These are phyloP conservation scores for Plantago rigida DNA, from an alignment of 305 asterid species.

Conservation along the genomic window DNA sequence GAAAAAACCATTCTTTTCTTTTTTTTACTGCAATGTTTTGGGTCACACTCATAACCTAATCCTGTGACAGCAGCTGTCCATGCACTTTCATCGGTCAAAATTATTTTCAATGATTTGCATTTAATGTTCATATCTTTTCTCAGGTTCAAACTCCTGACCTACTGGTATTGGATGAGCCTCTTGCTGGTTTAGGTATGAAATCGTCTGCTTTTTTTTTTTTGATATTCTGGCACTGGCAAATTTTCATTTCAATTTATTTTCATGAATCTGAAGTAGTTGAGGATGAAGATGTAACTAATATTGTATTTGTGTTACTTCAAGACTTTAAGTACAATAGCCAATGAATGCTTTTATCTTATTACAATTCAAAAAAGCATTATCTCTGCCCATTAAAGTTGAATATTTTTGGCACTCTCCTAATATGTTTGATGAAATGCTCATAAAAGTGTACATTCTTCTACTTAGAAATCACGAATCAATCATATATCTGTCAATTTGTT, in stretches of 20 bases:
- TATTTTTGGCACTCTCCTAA: neutral
- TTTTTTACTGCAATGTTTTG: slow-evolving; percentile 6
- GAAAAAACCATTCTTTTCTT: slow-evolving; percentile 3
- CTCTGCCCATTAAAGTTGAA: slow-evolving; percentile 2
- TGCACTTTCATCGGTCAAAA: slow-evolving; percentile 4
- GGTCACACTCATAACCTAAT: slow-evolving; percentile 23
- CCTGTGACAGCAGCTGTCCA: slow-evolving; percentile 11
- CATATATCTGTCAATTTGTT: neutral
- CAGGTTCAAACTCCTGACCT: slow-evolving; percentile 87
- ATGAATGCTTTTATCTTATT: neutral
- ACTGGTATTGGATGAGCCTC: slow-evolving; percentile 88
- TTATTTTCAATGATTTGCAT: slow-evolving; percentile 22
- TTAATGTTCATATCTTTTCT: slow-evolving; percentile 24
- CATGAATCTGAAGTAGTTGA: neutral
- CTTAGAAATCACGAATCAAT: slow-evolving; percentile 1
- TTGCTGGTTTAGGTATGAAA: slow-evolving; percentile 86
- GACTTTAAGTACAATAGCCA: neutral
- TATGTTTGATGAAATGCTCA: neutral
- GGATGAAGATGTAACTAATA: neutral
- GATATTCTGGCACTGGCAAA: neutral
- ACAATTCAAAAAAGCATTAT: neutral
- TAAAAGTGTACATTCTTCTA: neutral
- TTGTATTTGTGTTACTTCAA: neutral
- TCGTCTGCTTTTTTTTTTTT: slow-evolving; percentile 20
- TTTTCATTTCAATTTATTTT: neutral